Evolutionary conservation across 2,329 filamentous ascomycete species (phyloP).

Genomic region (Arthrobotrys sphaeroides): DNA sequence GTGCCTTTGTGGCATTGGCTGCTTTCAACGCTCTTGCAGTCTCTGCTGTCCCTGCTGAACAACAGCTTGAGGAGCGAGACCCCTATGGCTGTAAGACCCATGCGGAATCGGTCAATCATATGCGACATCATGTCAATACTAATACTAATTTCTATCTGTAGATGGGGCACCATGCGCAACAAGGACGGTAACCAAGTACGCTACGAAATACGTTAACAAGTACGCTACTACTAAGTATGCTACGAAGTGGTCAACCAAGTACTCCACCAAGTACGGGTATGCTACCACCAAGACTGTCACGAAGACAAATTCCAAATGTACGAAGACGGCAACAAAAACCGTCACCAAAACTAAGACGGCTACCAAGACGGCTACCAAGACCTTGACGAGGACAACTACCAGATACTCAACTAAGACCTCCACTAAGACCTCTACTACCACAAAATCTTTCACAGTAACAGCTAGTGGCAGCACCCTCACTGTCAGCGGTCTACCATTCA

Average conservation of each 20-base stretch:
- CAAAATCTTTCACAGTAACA: background rate
- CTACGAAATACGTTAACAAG: background rate
- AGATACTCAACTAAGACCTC: background rate
- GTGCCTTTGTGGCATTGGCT: conserved; percentile 1
- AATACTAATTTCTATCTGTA: background rate
- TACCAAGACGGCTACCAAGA: background rate
- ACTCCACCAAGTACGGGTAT: background rate
- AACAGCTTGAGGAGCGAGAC: background rate
- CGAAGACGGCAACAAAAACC: background rate
- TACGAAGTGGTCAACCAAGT: background rate
- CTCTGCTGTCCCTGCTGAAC: background rate
- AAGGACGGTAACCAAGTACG: background rate
- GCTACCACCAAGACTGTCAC: background rate
- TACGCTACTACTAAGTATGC: background rate
- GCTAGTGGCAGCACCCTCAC: background rate
- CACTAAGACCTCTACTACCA: background rate
- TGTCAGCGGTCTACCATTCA: background rate
- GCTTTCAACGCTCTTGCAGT: conserved; percentile 1
- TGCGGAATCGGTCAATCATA: background rate
- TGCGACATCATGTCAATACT: background rate
- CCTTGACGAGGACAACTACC: background rate
- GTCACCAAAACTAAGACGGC: background rate
- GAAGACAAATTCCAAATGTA: conserved; percentile 14
- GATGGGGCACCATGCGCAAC: background rate
- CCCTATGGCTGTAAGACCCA: background rate